Evolutionary conservation across 768 basidiomycete species (phyloP).

Genomic region (Dentipellis fragilis): DNA sequence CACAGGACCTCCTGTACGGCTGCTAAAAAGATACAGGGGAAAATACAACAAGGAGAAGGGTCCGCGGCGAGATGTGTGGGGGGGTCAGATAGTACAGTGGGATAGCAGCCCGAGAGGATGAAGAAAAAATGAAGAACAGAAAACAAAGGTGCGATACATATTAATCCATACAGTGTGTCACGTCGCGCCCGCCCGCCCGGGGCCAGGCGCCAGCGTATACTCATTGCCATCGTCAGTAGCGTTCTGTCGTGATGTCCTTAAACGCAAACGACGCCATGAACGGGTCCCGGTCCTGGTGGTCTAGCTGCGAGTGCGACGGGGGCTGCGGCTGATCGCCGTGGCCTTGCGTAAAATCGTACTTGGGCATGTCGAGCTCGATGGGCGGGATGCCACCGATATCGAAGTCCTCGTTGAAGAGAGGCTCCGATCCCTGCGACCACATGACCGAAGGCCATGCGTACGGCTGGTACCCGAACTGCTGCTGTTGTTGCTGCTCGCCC

Average conservation of each 20-base stretch:
- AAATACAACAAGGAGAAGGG: conserved; percentile 13
- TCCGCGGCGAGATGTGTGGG: conserved; percentile 8
- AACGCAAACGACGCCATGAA: conserved; percentile 12
- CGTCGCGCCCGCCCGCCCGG: background rate
- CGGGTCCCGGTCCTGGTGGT: conserved; percentile 6
- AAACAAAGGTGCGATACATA: conserved; percentile 6
- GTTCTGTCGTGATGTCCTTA: conserved; percentile 2
- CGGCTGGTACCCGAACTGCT: conserved; percentile 17
- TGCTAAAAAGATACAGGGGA: conserved; percentile 6
- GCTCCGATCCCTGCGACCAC: conserved; percentile 26
- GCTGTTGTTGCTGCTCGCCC: conserved; percentile 17
- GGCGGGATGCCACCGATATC: conserved; percentile 57
- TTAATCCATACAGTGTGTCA: conserved; percentile 6
- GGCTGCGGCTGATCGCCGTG: background rate
- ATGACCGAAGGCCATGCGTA: conserved; percentile 24
- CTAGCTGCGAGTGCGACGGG: background rate
- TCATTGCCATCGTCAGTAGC: background rate
- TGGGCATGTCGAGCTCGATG: conserved; percentile 47
- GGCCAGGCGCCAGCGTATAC: background rate
- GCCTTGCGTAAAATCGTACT: conserved; percentile 16
- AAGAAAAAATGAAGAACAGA: background rate
- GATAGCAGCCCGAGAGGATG: background rate
- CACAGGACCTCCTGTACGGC: conserved; percentile 10
- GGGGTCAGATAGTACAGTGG: background rate
- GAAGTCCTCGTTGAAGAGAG: conserved; percentile 53